Percentiles rank a stretch among this genome's conserved stretches.
Conservation (phyloP, 129 eudicot species). For the Heracleum sosnowskyi region DNA sequence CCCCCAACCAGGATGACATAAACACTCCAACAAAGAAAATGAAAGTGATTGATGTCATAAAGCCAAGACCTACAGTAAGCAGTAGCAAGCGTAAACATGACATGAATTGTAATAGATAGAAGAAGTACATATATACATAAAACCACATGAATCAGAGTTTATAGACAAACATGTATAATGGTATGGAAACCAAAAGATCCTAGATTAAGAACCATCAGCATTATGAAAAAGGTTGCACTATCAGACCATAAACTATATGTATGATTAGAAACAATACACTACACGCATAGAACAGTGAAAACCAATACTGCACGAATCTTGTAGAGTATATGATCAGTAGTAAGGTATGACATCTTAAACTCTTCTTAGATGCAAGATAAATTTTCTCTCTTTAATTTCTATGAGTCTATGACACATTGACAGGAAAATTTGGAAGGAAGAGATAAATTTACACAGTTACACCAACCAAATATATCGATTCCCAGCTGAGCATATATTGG, state of each 20-base stretch:
- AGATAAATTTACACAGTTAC: background rate
- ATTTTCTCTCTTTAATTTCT: background rate
- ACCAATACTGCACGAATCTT: background rate
- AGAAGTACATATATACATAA: background rate
- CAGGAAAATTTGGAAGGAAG: background rate
- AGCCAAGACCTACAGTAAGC: constrained; percentile 50
- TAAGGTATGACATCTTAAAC: background rate
- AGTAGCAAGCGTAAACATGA: background rate
- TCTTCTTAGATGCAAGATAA: background rate
- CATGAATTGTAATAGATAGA: background rate
- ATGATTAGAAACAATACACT: background rate
- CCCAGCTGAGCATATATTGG: constrained; percentile 86
- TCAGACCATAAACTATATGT: background rate
- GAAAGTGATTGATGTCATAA: constrained; percentile 65
- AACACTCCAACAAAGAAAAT: constrained; percentile 73
- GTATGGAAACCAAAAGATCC: background rate
- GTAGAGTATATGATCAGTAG: background rate
- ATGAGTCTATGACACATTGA: background rate
- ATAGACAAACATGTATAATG: background rate
- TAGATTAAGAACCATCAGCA: background rate
- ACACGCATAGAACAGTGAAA: background rate
- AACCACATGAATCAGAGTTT: background rate
- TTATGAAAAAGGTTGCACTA: background rate
- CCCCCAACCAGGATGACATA: constrained; percentile 94
- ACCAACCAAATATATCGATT: constrained; percentile 65